Evolutionary conservation across 108 stramenopile species (phyloP).

Genomic region (Parietichytrium sp.): DNA sequence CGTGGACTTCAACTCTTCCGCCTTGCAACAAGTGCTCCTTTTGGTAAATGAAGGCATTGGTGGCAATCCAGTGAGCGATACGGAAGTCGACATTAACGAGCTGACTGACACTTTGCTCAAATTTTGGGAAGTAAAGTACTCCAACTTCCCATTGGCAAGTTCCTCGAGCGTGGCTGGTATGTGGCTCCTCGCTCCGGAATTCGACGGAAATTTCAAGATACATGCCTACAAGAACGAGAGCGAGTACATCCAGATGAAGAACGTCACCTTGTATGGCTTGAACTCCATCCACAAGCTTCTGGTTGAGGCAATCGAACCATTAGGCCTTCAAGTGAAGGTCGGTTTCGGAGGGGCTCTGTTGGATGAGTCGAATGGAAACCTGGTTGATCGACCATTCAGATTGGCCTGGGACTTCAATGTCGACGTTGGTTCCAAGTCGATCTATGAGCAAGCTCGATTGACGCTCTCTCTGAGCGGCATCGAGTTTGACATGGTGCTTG

Average conservation of each 20-base stretch:
- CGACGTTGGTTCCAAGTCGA: background rate
- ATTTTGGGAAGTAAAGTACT: background rate
- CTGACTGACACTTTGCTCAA: background rate
- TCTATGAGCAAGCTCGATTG: background rate
- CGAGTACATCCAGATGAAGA: background rate
- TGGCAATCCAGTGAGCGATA: background rate
- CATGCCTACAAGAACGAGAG: background rate
- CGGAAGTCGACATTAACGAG: constrained; percentile 19
- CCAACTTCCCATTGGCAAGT: background rate
- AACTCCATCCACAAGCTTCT: background rate
- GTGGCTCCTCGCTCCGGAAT: background rate
- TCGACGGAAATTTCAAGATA: background rate
- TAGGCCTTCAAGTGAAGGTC: background rate
- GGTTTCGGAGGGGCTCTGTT: background rate
- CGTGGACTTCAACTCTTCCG: background rate
- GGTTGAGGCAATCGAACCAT: background rate
- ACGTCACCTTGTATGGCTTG: background rate
- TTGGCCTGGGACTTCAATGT: background rate
- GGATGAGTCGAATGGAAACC: background rate
- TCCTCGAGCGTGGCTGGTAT: background rate
- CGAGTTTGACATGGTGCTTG: constrained; percentile 20
- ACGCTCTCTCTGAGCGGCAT: background rate
- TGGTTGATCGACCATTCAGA: background rate
- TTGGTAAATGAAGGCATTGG: constrained; percentile 8
- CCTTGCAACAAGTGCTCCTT: background rate